Evolutionary conservation across 2,329 filamentous ascomycete species (phyloP), one percentile per base, ranked within the genome.

Genomic region (Rugonectria rugulosa): DNA sequence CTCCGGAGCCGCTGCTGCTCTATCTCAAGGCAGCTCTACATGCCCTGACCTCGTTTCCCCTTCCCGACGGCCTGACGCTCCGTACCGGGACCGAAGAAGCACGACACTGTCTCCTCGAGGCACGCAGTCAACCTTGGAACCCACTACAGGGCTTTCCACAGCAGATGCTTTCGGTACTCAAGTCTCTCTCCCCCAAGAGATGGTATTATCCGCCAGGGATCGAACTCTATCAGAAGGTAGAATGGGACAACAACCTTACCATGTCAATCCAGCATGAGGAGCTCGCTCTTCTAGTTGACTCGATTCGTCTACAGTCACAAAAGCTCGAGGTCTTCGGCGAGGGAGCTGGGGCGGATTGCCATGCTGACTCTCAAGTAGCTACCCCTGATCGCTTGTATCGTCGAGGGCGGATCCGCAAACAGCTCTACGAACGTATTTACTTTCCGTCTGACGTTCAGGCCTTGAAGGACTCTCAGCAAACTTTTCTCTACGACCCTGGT

Each of bases 11-110:
- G 0, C 68, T 68, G 0, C 68, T 85, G 1, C 70, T 85, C 0
- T 86, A 86, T 52, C 75, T 72, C 0, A 88, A 86, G 60, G 84
- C 84, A 0, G 70, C 79, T 6, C 67, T 86, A 2, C 87, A 90
- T 61, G 87, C 86, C 0, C 73, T 76, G 9, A 89, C 87, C 0
- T 86, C 86, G 0, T 82, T 79, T 31, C 59, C 79, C 0, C 37
- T 88, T 0, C 79, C 83, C 0, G 88, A 89, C 61, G 74, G 77
- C 0, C 72, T 89, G 2, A 88, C 86, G 0, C 73, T 77, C 0
- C 75, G 79, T 0, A 88, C 84, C 6, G 47, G 47, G 1, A 50
- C 37, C 24, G 47, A 50, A 6, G 47, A 50, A n/a, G 27, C 47
- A 1, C 32, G 42, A 4, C 37, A 42, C 12, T 45, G 41, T 19